A percentile compares a stretch with the other conserved stretches of the same genome.
These are phyloP conservation scores for Hyparrhenia diplandra DNA, from an alignment of 176 grass and related monocot genomes.

Conservation along the genomic window DNA sequence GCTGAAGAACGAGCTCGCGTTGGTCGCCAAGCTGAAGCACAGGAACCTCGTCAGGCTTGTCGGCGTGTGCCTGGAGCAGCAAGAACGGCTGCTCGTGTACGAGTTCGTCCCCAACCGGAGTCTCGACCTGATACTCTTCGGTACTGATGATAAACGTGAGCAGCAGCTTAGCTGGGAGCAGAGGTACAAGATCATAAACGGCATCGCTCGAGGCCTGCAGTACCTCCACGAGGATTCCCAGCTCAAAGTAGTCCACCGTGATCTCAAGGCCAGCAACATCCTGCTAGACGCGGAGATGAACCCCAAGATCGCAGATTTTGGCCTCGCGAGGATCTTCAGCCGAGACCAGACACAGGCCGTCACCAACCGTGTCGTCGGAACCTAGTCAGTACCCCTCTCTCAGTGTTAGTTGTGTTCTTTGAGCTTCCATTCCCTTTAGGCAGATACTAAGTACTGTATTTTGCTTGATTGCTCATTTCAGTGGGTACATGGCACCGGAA, in stretches of 20 bases:
- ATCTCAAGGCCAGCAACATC: conserved; percentile 19
- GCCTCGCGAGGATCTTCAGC: conserved; percentile 35
- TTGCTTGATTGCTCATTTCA: too few relatives aligned
- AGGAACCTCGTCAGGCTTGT: conserved; percentile 34
- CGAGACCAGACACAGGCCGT: conserved; percentile 28
- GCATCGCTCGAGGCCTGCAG: conserved; percentile 45
- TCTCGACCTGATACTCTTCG: conserved; percentile 14
- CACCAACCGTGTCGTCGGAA: conserved; percentile 31
- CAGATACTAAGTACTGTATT: too few relatives aligned
- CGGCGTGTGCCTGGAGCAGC: conserved; percentile 23
- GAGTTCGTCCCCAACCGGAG: conserved; percentile 26
- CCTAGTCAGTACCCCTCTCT: conserved; percentile 45
- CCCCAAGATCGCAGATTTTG: conserved; percentile 56
- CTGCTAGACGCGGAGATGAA: conserved; percentile 12
- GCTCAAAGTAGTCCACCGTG: conserved; percentile 38
- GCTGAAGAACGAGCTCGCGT: conserved; percentile 34
- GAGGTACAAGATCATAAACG: conserved; percentile 35
- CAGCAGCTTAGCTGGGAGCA: conserved; percentile 18
- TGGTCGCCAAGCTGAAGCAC: conserved; percentile 32
- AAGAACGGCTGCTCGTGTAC: conserved; percentile 31
- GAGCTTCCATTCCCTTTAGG: too few relatives aligned
- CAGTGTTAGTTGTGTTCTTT: too few relatives aligned
- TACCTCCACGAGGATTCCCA: conserved; percentile 60
- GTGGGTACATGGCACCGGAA: too few relatives aligned
- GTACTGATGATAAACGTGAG: not conserved